Evolutionary conservation across 2,329 filamentous ascomycete genomes (phyloP), one percentile per base, ranked within the genome.

Genomic region (Mycosphaerella sp.): DNA sequence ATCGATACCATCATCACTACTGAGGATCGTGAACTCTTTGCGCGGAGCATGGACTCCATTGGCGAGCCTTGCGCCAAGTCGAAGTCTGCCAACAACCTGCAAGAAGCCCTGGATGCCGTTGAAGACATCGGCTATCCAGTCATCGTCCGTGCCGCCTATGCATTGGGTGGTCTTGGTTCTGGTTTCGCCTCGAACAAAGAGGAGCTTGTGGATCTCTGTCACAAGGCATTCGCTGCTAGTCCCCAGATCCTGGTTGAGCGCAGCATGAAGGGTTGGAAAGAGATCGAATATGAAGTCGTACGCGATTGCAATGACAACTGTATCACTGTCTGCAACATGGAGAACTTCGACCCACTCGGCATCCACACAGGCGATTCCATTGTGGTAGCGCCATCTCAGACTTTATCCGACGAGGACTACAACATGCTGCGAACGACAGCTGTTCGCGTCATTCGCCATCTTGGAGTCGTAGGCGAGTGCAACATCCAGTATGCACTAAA

Each of bases 191-290:
- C 96, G 63, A 84, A 97, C 68, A 84, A 94, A 62, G 71, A 80
- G 1, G 83, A 98, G 70, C 77, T 97, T 39, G 74, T 86, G 30
- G 87, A 91, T 1, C 85, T 97, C 41, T 97, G 93, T 78, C 85
- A 87, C 70, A 95, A 95, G 73, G 91, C 93, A 6, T 89, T 98
- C 60, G 90, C 93, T 25, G 90, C 87, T 60, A 95, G 89, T 67
- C 93, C 93, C 7, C 93, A 98, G 69, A 88, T 98, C 6, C 80
- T 98, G 49, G 94, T 98, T 63, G 93, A 98, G 75, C 84, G 87
- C 70, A 95, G 89, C 75, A 97, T 98, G 91, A 97, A 97, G 76
- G 93, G 93, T 53, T 98, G 93, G 93, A 98, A 98, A 72, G 93
- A 98, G 72, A 94, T 97, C 57, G 93, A 98, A 71, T 98, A 97